Conservation (phyloP, 306 rosid species). For the Acacia confusa region DNA sequence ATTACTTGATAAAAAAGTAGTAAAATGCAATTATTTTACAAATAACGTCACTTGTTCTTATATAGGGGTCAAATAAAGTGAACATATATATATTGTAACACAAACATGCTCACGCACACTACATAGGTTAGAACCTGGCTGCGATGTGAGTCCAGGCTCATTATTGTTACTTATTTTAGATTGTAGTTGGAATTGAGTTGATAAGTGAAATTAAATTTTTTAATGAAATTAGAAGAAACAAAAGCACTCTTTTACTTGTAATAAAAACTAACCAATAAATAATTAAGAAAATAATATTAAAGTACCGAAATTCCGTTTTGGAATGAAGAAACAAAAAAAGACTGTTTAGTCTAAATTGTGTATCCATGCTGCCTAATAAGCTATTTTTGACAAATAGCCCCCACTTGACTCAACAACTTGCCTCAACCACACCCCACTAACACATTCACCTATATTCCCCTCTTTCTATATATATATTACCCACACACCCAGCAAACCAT, state of each 20-base stretch:
- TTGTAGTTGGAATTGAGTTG: neutral
- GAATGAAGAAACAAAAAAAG: neutral
- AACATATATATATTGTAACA: no score
- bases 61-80: no score
- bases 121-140: no score
- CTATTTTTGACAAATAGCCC: constrained; percentile 40
- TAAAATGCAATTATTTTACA: neutral
- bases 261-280: no score
- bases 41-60: neutral
- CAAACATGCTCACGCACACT: no score
- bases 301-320: neutral
- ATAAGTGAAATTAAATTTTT: neutral
- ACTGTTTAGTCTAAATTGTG: neutral
- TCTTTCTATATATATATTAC: constrained; percentile 12
- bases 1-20: neutral
- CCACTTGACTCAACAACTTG: constrained; percentile 55
- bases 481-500: constrained; percentile 11
- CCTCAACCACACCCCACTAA: constrained; percentile 25
- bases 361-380: constrained; percentile 32
- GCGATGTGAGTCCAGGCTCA: no score
- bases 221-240: neutral
- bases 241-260: neutral
- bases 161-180: neutral
- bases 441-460: constrained; percentile 10
- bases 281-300: no score